Evolutionary conservation across 2,329 filamentous ascomycete genomes (phyloP).

Genomic region (Gnomoniopsis smithogilvyi): DNA sequence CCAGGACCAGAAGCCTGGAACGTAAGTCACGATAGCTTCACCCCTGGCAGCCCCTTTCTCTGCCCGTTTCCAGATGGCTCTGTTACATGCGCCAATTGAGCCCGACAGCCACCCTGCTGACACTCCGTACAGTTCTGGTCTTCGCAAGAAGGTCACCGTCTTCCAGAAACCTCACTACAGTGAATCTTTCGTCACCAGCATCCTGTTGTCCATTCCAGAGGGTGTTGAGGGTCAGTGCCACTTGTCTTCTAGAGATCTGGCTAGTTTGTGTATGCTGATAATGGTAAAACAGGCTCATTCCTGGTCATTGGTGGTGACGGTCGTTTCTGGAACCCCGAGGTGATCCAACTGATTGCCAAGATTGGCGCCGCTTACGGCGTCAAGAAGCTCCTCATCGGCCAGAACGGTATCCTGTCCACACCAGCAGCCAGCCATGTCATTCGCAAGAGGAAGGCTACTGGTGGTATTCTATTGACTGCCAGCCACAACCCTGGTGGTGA

Average conservation of each 20-base stretch:
- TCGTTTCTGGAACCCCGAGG: conserved; percentile 95
- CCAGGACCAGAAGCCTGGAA: conserved; percentile 97
- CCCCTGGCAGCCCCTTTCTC: conserved; percentile 7
- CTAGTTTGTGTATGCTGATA: conserved; percentile 3
- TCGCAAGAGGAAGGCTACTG: conserved; percentile 89
- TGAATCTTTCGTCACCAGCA: conserved; percentile 91
- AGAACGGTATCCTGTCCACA: conserved; percentile 94
- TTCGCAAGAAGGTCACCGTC: conserved; percentile 97
- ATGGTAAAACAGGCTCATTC: conserved; percentile 54
- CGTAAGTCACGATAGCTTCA: conserved; percentile 61
- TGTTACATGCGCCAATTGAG: neutral
- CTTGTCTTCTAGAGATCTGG: conserved; percentile 1
- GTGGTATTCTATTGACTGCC: conserved; percentile 93
- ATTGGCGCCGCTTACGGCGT: conserved; percentile 96
- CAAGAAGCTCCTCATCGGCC: conserved; percentile 96
- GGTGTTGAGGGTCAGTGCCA: conserved; percentile 66
- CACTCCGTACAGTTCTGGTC: conserved; percentile 68
- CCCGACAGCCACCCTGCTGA: neutral
- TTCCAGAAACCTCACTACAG: conserved; percentile 96
- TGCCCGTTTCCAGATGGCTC: neutral
- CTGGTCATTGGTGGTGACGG: conserved; percentile 98
- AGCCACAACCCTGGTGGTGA: conserved; percentile 97
- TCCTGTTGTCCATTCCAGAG: conserved; percentile 94
- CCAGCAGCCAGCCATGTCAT: conserved; percentile 96
- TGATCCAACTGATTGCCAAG: conserved; percentile 94